A percentile compares a stretch with the other conserved stretches of the same genome.
Evolutionary conservation across 2,329 filamentous ascomycete species (phyloP).

Genomic region (Coniochaeta sp.): DNA sequence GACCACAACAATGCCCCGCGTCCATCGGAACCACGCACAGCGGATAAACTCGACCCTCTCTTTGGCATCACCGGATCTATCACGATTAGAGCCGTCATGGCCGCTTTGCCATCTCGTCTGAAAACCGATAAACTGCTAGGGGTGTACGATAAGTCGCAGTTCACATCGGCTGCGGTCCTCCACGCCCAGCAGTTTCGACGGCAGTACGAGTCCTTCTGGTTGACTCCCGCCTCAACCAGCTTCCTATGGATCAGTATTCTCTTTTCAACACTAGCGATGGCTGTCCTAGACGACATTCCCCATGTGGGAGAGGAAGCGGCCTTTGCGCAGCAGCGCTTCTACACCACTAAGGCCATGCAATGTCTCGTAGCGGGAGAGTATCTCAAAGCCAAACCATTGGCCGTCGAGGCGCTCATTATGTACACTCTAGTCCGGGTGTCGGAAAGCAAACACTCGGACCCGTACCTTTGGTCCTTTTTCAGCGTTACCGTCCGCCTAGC

Average conservation of each 20-base stretch:
- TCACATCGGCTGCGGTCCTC: constrained; percentile 28
- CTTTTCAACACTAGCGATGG: constrained; percentile 37
- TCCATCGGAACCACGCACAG: not conserved
- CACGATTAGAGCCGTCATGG: constrained; percentile 22
- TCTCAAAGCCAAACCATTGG: constrained; percentile 33
- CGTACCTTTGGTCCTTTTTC: constrained; percentile 39
- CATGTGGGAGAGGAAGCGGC: not conserved
- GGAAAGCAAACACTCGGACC: constrained; percentile 31
- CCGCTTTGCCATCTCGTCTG: constrained; percentile 25
- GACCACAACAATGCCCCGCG: not conserved
- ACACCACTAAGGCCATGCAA: constrained; percentile 26
- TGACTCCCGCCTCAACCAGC: constrained; percentile 26
- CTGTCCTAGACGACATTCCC: constrained; percentile 9
- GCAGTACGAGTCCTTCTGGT: constrained; percentile 41
- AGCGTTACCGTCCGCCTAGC: constrained; percentile 39
- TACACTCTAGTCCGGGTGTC: constrained; percentile 34
- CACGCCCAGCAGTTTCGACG: constrained; percentile 38
- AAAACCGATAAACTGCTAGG: constrained; percentile 28
- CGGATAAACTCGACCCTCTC: constrained; percentile 23
- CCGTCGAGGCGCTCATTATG: constrained; percentile 42
- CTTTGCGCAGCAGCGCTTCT: not conserved
- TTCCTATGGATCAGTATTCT: constrained; percentile 44
- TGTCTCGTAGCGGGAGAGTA: constrained; percentile 42
- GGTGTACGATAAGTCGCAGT: constrained; percentile 31
- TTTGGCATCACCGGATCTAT: constrained; percentile 19